Conservation (phyloP, 202 grass and related monocot species). For the Alloteropsis angusta region DNA sequence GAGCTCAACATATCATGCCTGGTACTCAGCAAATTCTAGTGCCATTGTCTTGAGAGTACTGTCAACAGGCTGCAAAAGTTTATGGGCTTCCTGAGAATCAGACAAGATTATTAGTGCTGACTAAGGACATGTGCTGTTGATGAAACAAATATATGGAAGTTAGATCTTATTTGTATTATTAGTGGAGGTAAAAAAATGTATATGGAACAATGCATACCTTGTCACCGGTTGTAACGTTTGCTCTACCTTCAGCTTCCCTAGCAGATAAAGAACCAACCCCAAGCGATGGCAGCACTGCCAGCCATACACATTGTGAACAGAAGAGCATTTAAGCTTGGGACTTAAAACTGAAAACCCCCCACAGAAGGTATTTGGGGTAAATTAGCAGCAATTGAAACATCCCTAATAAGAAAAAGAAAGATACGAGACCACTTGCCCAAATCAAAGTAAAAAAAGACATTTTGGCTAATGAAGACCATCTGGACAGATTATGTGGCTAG, state of each 20-base stretch:
- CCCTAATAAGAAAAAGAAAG: neutral
- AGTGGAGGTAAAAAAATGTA: conserved; percentile 15
- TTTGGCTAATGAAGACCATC: neutral
- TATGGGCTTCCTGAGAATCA: conserved; percentile 61
- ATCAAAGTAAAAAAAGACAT: neutral
- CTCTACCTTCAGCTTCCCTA: conserved; percentile 81
- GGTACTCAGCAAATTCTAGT: conserved; percentile 86
- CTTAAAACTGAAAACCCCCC: neutral
- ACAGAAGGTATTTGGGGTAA: neutral
- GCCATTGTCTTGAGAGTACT: conserved; percentile 83
- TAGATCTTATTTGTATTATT: neutral
- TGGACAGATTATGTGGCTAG: neutral
- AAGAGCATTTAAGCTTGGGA: neutral
- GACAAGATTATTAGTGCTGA: conserved; percentile 10
- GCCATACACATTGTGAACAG: conserved; percentile 2
- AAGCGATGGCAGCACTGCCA: conserved; percentile 70
- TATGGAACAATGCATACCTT: conserved; percentile 43
- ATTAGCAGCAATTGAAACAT: neutral
- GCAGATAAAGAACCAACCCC: conserved; percentile 77
- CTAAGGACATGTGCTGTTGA: neutral
- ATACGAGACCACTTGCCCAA: neutral
- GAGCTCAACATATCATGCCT: conserved; percentile 28
- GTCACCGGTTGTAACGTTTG: conserved; percentile 60
- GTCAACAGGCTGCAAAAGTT: conserved; percentile 69
- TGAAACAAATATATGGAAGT: neutral